Evolutionary conservation across 495 filamentous ascomycete species (phyloP).

Genomic region (Annulohypoxylon stygium): DNA sequence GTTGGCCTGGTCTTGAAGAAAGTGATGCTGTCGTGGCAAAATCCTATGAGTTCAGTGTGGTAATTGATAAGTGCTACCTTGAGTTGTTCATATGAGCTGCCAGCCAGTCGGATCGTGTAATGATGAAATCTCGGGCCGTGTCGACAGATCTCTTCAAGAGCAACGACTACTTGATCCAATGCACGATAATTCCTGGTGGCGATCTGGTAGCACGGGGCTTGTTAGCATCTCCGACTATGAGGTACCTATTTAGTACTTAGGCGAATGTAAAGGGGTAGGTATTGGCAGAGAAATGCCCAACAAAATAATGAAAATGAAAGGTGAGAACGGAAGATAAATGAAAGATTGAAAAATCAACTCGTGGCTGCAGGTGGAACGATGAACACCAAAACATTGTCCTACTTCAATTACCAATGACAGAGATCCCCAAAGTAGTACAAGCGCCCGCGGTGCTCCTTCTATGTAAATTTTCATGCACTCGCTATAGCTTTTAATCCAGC

Average conservation of each 20-base stretch:
- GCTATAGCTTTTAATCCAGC: background rate
- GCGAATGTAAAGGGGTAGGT: too few species aligned
- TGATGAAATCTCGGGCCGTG: conserved; percentile 8
- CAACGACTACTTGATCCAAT: background rate
- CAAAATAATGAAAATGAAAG: background rate
- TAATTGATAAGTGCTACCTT: background rate
- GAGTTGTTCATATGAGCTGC: background rate
- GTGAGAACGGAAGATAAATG: too few species aligned
- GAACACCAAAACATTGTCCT: background rate
- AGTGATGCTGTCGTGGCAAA: conserved; percentile 10
- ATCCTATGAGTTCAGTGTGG: conserved; percentile 4
- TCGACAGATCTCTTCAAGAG: background rate
- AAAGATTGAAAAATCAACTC: too few species aligned
- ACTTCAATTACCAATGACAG: background rate
- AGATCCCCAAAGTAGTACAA: background rate
- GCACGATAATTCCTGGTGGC: background rate
- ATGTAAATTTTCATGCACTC: conserved; percentile 2
- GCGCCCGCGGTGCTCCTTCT: background rate
- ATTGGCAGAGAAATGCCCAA: background rate
- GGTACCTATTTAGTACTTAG: too few species aligned
- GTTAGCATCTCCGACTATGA: background rate
- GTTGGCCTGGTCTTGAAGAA: background rate
- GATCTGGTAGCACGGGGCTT: background rate
- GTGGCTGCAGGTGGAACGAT: too few species aligned
- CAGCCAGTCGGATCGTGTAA: background rate